Evolutionary conservation across 2,329 filamentous ascomycete genomes (phyloP).

Genomic region (Penicillium sclerotiorum): DNA sequence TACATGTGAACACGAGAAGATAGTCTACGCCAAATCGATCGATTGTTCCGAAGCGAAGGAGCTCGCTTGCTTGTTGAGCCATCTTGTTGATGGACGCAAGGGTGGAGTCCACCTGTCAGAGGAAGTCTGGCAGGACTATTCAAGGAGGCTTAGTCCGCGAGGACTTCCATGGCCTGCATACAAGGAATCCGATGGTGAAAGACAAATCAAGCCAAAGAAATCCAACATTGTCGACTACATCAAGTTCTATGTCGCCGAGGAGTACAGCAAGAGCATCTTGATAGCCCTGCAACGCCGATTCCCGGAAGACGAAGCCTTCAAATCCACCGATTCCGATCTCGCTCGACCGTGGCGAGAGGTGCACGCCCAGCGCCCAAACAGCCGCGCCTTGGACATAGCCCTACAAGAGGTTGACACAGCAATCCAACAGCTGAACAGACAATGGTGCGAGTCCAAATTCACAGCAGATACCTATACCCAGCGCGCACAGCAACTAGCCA

Average conservation of each 20-base stretch:
- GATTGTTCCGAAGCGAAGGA: constrained; percentile 36
- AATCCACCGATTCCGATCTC: constrained; percentile 39
- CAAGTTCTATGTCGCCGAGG: constrained; percentile 44
- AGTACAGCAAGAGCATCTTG: constrained; percentile 33
- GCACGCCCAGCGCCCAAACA: constrained; percentile 7
- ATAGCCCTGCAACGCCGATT: constrained; percentile 34
- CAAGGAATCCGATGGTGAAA: constrained; percentile 19
- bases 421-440: constrained; percentile 19
- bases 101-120: constrained; percentile 46
- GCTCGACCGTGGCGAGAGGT: constrained; percentile 34
- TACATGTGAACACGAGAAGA: constrained; percentile 53
- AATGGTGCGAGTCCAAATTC: constrained; percentile 22
- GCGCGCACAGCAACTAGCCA: constrained; percentile 16
- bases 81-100: constrained; percentile 51
- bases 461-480: not conserved
- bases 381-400: constrained; percentile 18
- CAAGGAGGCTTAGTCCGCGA: constrained; percentile 34
- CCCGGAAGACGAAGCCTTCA: constrained; percentile 17
- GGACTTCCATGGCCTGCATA: constrained; percentile 41
- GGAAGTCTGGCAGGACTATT: constrained; percentile 42
- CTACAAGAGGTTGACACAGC: constrained; percentile 23
- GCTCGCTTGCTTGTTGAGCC: constrained; percentile 46
- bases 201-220: constrained; percentile 20
- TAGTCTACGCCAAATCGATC: constrained; percentile 56
- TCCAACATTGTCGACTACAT: constrained; percentile 49